phyloP scores from a whole-genome alignment of 2,329 filamentous ascomycete species.

The Xylaria polymorpha region DNA sequence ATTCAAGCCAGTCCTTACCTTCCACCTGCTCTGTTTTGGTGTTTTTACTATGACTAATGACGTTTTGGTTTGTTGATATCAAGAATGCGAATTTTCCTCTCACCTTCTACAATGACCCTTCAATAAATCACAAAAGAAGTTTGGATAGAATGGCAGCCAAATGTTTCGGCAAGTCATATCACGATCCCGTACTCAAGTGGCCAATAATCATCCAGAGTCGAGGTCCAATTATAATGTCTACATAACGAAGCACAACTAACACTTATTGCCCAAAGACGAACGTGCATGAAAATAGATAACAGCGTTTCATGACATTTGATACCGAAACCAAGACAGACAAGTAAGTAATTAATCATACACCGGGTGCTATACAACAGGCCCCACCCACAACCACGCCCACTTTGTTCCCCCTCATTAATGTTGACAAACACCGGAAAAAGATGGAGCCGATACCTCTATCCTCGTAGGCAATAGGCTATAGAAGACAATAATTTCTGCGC shows the following conservation, averaged over 20 bases:
- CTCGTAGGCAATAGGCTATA: background rate
- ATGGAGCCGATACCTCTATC: background rate
- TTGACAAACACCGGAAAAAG: background rate
- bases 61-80: background rate
- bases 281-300: background rate
- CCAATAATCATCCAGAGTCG: background rate
- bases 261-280: background rate
- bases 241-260: background rate
- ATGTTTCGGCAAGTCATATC: background rate
- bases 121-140: background rate
- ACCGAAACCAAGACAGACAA: background rate
- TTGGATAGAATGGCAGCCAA: background rate
- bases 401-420: background rate
- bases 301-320: background rate
- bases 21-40: conserved; percentile 27
- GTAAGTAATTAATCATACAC: conserved; percentile 30
- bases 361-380: conserved; percentile 28
- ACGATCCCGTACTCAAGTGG: background rate
- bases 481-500: background rate
- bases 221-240: too few species aligned
- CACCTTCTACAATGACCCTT: background rate
- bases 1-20: conserved; percentile 42
- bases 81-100: background rate
- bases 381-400: conserved; percentile 18
- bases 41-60: background rate